Evolutionary conservation across 768 basidiomycete species (phyloP), one percentile per base, ranked within the genome.

Genomic region (Lactarius hengduanensis): DNA sequence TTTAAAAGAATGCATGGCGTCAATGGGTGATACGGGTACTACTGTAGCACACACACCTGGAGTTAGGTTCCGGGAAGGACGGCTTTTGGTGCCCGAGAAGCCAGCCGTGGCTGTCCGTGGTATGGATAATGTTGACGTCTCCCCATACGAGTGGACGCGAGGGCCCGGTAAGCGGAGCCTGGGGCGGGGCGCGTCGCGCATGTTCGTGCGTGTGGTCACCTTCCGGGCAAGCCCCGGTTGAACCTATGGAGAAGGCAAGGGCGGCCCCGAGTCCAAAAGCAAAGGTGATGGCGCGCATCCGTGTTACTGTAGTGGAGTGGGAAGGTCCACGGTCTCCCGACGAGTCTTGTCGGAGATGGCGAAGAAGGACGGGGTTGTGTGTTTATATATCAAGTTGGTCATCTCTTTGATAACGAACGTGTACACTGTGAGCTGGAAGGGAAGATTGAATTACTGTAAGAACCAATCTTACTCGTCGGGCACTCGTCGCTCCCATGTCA

Each of bases 111-210:
- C 84, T 90, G 75, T 95, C 93, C 0, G 94, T 95, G 3, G 92
- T 95, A 72, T 89, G 86, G 56, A 95, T 82, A 72, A 95, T 83
- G 73, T 96, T 96, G 73, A 96, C 81, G 72, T 95, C 92, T n/a
- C 89, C 86, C 94, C 94, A 95, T 60, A 85, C 83, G 16, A 96
- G 81, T 30, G 84, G 83, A 22, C 87, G 80, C 64, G 83, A 82
- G 5, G 93, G 93, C n/a, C 80, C 80, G 0, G 84, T 77, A 38
- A 87, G 74, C 16, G 77, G 77, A 18, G 76, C 69, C 57, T 79
- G 75, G 0, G 83, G 80, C 59, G 77, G 74, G 59, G 78, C 77
- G 62, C 81, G 78, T 53, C 70, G 68, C 16, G 59, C 53, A 59
- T 80, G 78, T 22, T 63, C 74, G 69, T 80, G 78, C 20, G 69